Base-by-base conservation (phyloP, 2,329 filamentous ascomycete genomes). In the Cladosporium velox region DNA sequence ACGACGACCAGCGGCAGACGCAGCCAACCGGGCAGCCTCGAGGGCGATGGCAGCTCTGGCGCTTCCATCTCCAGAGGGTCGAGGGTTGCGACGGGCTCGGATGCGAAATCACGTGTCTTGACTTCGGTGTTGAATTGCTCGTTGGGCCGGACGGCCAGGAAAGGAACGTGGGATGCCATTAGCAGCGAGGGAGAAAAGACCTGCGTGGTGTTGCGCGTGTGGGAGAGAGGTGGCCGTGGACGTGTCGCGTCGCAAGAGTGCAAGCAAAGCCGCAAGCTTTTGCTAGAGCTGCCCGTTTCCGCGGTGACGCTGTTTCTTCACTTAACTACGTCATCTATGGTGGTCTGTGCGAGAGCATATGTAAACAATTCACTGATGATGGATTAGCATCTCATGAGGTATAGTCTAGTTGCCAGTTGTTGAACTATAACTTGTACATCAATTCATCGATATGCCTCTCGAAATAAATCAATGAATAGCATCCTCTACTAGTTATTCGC, bases 1-100 rank as follows among this genome's bases (percentile, higher is more conserved):
- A 84, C 65, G n/a, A 86, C 77, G 32, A 81, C 75, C 55, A 82
- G 75, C 28, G 77, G 76, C 59, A 82, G 77, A 66, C 79, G 78
- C 66, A 82, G 68, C 49, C 68, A 69, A 18, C 70, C 59, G 10
- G 78, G 78, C 54, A 82, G 74, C 64, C 74, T 70, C 59, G 75
- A 75, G 62, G 69, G 59, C 55, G 55, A 35, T 54, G 60, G 24
- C 21, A 51, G 57, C 24, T 41, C 34, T 24, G 67, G 59, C 35
- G 55, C 47, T 8, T 41, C 55, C 18, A 41, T 21, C 28, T 52
- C 65, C 30, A 64, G 58, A 21, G 65, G 66, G 21, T 68, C 65
- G 35, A 63, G 57, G 8, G 34, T 63, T 47, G 60, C 62, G 59
- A 41, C 30, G 64, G 62, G 18, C 66, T 60, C 24, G 34, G 67